A percentile compares a stretch with the other conserved stretches of the same genome.
Evolutionary conservation across 148 eudicot species (phyloP).

Genomic region (Cornus suecica): DNA sequence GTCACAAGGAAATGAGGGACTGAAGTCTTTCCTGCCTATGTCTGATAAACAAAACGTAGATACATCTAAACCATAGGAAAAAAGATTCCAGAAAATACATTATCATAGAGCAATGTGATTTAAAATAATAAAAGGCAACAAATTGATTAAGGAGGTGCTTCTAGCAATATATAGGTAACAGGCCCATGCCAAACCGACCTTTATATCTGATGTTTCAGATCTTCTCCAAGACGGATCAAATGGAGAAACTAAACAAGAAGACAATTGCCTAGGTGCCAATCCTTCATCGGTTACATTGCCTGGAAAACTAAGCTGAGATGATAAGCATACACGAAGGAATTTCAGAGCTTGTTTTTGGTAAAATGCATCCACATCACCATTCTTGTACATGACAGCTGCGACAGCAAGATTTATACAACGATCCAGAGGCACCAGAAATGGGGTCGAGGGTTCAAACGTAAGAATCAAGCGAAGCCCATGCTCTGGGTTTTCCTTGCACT

Average conservation of each 20-base stretch:
- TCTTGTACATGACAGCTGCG: slow-evolving; percentile 83
- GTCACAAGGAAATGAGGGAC: too few relatives aligned
- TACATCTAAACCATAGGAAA: not conserved
- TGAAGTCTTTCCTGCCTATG: too few relatives aligned
- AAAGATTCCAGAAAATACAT: not conserved
- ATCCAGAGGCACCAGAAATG: slow-evolving; percentile 94
- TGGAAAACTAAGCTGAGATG: slow-evolving; percentile 91
- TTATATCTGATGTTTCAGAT: slow-evolving; percentile 70
- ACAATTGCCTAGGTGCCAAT: slow-evolving; percentile 54
- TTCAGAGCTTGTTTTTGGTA: slow-evolving; percentile 89
- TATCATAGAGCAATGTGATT: not conserved
- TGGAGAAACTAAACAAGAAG: slow-evolving; percentile 56
- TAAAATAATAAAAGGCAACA: not conserved
- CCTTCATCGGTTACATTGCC: slow-evolving; percentile 69
- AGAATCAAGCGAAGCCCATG: slow-evolving; percentile 97
- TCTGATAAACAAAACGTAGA: too few relatives aligned
- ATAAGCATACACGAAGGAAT: slow-evolving; percentile 83
- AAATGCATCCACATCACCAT: slow-evolving; percentile 69
- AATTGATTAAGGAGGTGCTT: slow-evolving; percentile 2
- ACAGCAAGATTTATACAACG: slow-evolving; percentile 97
- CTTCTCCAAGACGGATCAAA: slow-evolving; percentile 74
- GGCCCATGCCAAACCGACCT: slow-evolving; percentile 47
- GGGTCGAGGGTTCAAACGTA: slow-evolving; percentile 94
- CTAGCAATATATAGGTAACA: slow-evolving; percentile 2
- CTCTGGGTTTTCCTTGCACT: slow-evolving; percentile 98